Conservation (phyloP, 352 stramenopile species). For the Globisporangium alternatum region DNA sequence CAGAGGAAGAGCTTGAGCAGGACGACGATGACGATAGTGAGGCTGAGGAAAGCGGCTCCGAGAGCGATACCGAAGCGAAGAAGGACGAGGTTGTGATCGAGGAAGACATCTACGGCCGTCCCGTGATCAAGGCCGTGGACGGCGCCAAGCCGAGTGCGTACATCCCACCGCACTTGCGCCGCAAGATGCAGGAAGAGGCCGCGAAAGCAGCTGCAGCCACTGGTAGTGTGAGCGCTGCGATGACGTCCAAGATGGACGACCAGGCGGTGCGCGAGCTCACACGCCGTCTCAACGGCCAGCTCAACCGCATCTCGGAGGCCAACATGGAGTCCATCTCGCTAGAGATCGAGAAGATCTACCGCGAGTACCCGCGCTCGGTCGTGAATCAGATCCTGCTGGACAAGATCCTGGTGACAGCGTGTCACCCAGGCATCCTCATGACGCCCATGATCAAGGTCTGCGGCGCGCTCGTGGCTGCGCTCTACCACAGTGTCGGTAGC, state of each 20-base stretch:
- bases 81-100: conserved; percentile 33
- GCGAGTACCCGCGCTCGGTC: conserved; percentile 59
- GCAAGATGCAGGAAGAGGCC: conserved; percentile 50
- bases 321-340: conserved; percentile 87
- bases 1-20: conserved; percentile 16
- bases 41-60: conserved; percentile 20
- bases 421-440: conserved; percentile 71
- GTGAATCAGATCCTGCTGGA: conserved; percentile 75
- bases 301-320: conserved; percentile 90
- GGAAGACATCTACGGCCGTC: conserved; percentile 84
- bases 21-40: conserved; percentile 16
- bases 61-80: conserved; percentile 28
- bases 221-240: conserved; percentile 6
- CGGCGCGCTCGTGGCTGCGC: conserved; percentile 56
- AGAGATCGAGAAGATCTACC: conserved; percentile 83
- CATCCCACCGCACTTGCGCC: conserved; percentile 83
- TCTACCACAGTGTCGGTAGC: conserved; percentile 77
- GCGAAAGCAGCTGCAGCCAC: conserved; percentile 29
- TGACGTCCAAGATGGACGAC: conserved; percentile 67
- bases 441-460: conserved; percentile 74
- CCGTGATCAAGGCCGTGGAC: conserved; percentile 49
- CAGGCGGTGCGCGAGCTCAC: conserved; percentile 65
- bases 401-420: conserved; percentile 63
- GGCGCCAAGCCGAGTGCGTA: conserved; percentile 60
- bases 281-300: conserved; percentile 82